Evolutionary conservation across 345 rosid genomes (phyloP).

Genomic region (Rhodamnia rubescens): DNA sequence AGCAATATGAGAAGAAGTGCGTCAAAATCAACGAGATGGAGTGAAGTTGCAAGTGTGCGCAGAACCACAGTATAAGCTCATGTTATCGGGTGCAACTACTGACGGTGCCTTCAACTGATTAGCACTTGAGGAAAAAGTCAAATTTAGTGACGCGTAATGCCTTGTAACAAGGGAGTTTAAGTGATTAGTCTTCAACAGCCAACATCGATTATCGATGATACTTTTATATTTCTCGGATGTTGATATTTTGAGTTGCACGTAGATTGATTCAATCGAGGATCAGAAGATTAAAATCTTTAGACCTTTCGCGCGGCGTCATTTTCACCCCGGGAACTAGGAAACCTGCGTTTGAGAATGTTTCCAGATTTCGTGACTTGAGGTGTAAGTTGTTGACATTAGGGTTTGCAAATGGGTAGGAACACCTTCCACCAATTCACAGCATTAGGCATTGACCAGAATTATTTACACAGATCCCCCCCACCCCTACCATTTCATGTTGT

Average conservation of each 20-base stretch:
- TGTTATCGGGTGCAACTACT: background rate
- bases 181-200: background rate
- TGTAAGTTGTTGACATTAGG: background rate
- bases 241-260: background rate
- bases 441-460: background rate
- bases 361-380: background rate
- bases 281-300: accelerated
- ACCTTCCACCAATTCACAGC: background rate
- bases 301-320: background rate
- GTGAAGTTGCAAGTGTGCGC: background rate
- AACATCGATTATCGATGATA: background rate
- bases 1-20: background rate
- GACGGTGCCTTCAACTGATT: background rate
- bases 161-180: background rate
- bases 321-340: background rate
- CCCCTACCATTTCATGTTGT: background rate
- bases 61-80: background rate
- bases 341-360: background rate
- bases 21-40: background rate
- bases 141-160: background rate
- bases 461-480: background rate
- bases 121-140: background rate
- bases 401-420: background rate
- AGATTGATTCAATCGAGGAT: background rate
- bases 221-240: background rate